Conservation (phyloP, 108 stramenopile species). For the Nannochloropsis granulata region DNA sequence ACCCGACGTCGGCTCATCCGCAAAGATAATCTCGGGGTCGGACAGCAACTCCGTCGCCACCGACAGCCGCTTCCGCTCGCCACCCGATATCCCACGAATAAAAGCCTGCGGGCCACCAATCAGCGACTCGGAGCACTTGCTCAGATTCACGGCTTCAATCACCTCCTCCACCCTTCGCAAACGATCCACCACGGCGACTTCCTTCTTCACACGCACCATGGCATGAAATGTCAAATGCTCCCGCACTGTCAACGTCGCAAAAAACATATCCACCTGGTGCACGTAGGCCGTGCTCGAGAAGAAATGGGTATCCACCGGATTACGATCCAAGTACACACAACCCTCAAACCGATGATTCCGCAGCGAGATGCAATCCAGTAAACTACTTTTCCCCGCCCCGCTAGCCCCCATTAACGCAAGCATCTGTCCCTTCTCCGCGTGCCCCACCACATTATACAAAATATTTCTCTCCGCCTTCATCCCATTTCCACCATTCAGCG, state of each 20-base stretch:
- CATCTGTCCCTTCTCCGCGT: not conserved
- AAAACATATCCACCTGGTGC: constrained; percentile 28
- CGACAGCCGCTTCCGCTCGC: constrained; percentile 41
- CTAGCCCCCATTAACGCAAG: not conserved
- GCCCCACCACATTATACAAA: not conserved
- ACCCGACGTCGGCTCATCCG: constrained; percentile 53
- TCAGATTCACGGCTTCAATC: constrained; percentile 51
- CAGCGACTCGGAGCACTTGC: constrained; percentile 1
- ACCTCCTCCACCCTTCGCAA: constrained; percentile 48
- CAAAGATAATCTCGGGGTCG: constrained; percentile 27
- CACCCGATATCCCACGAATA: constrained; percentile 40
- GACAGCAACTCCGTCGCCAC: constrained; percentile 43
- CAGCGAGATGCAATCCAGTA: not conserved
- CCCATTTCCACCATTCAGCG: not conserved
- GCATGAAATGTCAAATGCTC: constrained; percentile 36
- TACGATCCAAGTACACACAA: not conserved
- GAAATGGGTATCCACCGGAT: not conserved
- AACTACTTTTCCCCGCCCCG: not conserved
- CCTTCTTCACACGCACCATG: constrained; percentile 4
- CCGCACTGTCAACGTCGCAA: constrained; percentile 22
- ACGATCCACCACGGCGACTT: constrained; percentile 42
- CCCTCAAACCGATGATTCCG: not conserved
- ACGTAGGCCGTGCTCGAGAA: not conserved
- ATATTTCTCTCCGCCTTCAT: not conserved
- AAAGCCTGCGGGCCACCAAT: not conserved